Evolutionary conservation across 192 early-diverging fungal species (phyloP).

Genomic region (Pilaira anomala): DNA sequence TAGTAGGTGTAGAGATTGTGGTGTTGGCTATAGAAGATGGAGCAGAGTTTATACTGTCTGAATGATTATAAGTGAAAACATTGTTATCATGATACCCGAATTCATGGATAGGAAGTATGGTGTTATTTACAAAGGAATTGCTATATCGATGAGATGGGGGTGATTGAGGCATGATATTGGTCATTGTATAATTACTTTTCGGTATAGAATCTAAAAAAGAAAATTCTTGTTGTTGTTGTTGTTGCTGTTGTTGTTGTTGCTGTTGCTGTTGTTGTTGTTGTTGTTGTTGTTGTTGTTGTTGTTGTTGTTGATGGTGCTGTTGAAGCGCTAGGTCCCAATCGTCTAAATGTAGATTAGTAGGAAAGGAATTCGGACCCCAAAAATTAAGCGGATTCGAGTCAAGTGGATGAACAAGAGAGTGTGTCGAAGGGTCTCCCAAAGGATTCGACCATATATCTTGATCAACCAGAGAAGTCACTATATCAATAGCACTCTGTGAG

Average conservation of each 20-base stretch:
- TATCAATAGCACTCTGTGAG: too few species aligned
- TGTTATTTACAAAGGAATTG: too few species aligned
- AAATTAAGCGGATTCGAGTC: not conserved
- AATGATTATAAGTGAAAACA: too few species aligned
- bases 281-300: not conserved
- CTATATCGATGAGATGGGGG: not conserved
- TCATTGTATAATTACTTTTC: not conserved
- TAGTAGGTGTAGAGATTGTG: not conserved
- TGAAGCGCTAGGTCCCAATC: too few species aligned
- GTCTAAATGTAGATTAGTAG: too few species aligned
- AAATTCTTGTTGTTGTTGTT: not conserved
- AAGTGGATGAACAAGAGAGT: constrained; percentile 5
- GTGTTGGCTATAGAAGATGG: too few species aligned
- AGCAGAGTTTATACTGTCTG: too few species aligned
- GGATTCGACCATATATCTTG: not conserved
- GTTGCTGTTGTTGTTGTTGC: not conserved
- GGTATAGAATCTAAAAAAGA: too few species aligned
- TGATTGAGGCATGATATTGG: not conserved
- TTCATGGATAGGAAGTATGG: too few species aligned
- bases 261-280: not conserved
- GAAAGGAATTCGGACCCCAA: not conserved
- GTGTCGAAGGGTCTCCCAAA: not conserved
- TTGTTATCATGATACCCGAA: too few species aligned
- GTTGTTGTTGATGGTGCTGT: not conserved
- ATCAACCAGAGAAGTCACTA: not conserved